Evolutionary conservation across 306 rosid genomes (phyloP), one percentile per base, ranked within the genome.

Genomic region (Prunus kanzakura): DNA sequence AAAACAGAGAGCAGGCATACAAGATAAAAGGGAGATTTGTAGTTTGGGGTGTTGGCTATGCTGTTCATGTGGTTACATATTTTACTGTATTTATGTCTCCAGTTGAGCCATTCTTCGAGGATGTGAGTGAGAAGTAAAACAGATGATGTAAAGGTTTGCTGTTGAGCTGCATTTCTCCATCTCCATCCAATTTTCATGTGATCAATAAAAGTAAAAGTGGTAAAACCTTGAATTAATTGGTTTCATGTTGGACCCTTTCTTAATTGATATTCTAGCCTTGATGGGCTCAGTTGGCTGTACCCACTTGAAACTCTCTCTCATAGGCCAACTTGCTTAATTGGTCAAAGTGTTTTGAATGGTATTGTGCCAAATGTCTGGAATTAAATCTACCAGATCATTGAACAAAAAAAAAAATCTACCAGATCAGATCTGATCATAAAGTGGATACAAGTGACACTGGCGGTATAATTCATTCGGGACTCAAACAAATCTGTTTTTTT

Each of bases 81-180:
- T 83, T 66, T 61, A 69, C 55, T 64, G 72, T 79, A 81, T 81
- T 79, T 66, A 61, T 51, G 67, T 69, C 50, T 78, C 75, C 72
- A 35, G 47, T 86, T 71, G 77, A 88, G 87, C 89, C 74, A 88
- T 93, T 91, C 88, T 88, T 90, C 75, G 45, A 76, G 86, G 89
- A 84, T 79, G 86, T 4, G 85, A 84, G 88, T 73, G 64, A 82
- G 81, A 83, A 52, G 23, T 58, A 8, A 64, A 57, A 27, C 32
- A 70, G 52, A 69, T 11, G 76, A 82, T 88, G 90, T 79, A 89
- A 89, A 86, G 81, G 79, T 67, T 62, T 29, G 63, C 64, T 72
- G 47, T 76, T 73, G 66, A 79, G 84, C 71, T 52, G 77, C 71
- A 55, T 74, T 78, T 71, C 72, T 72, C 80, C 72, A 75, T 83